Evolutionary conservation across 2,329 filamentous ascomycete genomes (phyloP).

Genomic region (Torrubiellomyces zombiae): DNA sequence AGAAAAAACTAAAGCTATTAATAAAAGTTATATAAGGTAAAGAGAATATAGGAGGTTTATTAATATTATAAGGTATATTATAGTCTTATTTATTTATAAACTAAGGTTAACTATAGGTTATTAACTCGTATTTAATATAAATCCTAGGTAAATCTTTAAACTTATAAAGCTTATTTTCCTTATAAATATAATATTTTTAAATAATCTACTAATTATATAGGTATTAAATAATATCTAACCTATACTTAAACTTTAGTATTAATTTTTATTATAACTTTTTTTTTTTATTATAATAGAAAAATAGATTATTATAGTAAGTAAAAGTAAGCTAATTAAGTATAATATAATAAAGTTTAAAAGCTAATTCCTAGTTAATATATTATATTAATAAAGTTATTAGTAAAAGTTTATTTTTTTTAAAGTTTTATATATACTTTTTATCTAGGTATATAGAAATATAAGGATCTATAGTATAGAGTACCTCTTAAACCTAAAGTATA

Average conservation of each 20-base stretch:
- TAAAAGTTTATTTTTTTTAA: no score
- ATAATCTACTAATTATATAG: neutral
- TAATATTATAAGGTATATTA: no score
- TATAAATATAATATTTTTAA: neutral
- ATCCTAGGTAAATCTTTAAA: no score
- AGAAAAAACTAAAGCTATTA: no score
- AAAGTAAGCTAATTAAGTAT: neutral
- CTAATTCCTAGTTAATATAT: constrained; percentile 1
- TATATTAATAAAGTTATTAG: no score
- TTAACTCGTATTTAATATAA: neutral
- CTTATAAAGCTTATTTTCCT: constrained; percentile 1
- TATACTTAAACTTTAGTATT: neutral
- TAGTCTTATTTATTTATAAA: constrained; percentile 1
- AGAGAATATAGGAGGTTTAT: no score
- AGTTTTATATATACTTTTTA: no score
- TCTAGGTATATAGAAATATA: no score
- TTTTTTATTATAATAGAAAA: no score
- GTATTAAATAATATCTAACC: neutral
- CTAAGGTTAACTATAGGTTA: neutral
- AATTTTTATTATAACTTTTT: neutral
- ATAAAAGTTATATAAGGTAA: no score
- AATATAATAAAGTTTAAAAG: neutral
- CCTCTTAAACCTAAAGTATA: no score
- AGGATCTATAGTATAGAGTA: no score
- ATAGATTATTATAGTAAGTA: neutral